Conservation (phyloP, 1,139 yeast genomes). For the Pichia sp. region DNA sequence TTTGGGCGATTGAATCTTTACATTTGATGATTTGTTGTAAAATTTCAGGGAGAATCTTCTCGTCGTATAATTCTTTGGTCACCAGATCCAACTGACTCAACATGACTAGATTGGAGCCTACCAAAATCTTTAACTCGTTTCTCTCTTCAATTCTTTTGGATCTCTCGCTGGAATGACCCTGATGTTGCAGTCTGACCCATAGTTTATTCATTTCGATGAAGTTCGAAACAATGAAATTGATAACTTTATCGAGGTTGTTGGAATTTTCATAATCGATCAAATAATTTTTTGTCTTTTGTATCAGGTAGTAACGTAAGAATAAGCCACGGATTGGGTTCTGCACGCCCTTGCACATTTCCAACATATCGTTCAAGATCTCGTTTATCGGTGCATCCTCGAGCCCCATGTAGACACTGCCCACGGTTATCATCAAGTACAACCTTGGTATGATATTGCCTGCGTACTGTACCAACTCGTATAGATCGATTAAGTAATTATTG, state of each 20-base stretch:
- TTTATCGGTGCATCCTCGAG: slow-evolving; percentile 73
- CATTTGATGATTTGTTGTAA: slow-evolving; percentile 92
- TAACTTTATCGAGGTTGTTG: slow-evolving; percentile 26
- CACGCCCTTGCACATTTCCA: slow-evolving; percentile 98
- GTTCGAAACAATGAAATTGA: slow-evolving; percentile 73
- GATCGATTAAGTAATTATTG: slow-evolving; percentile 76
- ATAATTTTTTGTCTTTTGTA: slow-evolving; percentile 71
- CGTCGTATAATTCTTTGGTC: slow-evolving; percentile 57
- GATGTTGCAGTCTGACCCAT: slow-evolving; percentile 96
- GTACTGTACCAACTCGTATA: slow-evolving; percentile 92
- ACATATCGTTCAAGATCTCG: slow-evolving; percentile 92
- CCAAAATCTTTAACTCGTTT: slow-evolving; percentile 82
- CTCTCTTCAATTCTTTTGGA: slow-evolving; percentile 74
- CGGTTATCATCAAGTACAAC: slow-evolving; percentile 88
- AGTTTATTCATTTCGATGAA: slow-evolving; percentile 96
- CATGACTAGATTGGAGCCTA: slow-evolving; percentile 88
- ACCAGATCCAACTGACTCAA: slow-evolving; percentile 83
- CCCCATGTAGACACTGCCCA: slow-evolving; percentile 85
- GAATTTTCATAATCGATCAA: slow-evolving; percentile 33
- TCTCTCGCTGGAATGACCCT: slow-evolving; percentile 86
- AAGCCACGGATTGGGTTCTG: slow-evolving; percentile 92
- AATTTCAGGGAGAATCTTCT: slow-evolving; percentile 68
- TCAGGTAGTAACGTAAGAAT: slow-evolving; percentile 80
- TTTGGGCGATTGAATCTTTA: slow-evolving; percentile 87
- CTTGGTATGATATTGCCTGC: slow-evolving; percentile 93